phyloP scores from a whole-genome alignment of 768 basidiomycete genomes.

The Pleurotus giganteus region DNA sequence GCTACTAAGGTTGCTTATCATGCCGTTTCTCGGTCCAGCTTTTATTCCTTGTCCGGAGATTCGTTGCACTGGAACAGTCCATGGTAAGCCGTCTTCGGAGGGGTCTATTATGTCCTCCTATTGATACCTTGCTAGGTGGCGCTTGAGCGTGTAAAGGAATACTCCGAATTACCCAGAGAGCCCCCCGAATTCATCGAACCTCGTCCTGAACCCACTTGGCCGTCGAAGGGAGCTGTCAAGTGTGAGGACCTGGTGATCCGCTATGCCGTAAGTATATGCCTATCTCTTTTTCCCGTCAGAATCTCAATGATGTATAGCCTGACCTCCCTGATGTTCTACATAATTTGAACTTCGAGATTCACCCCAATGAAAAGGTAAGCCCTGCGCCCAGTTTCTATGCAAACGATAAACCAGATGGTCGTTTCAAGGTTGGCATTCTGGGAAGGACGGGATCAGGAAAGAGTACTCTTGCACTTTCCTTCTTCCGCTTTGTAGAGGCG shows the following conservation, averaged over 20 bases:
- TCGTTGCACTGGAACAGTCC: conserved; percentile 87
- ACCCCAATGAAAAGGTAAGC: conserved; percentile 72
- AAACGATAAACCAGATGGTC: not conserved
- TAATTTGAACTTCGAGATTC: conserved; percentile 68
- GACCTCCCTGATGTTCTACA: conserved; percentile 87
- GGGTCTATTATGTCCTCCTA: not conserved
- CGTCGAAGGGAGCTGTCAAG: conserved; percentile 61
- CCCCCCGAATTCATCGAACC: conserved; percentile 85
- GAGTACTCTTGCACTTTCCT: conserved; percentile 78
- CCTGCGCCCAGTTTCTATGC: not conserved
- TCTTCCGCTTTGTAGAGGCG: conserved; percentile 88
- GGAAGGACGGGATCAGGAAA: conserved; percentile 77
- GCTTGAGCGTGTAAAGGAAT: conserved; percentile 89
- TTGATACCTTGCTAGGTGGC: conserved; percentile 52
- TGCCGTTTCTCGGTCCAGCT: conserved; percentile 25
- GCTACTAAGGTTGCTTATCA: not conserved
- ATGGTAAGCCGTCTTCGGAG: conserved; percentile 54
- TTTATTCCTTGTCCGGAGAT: conserved; percentile 72
- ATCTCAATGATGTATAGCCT: conserved; percentile 43
- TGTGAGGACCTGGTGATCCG: conserved; percentile 76
- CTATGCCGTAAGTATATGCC: conserved; percentile 58
- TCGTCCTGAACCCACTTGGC: conserved; percentile 80
- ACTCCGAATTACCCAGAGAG: conserved; percentile 76
- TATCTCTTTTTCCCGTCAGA: not conserved
- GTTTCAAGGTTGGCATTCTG: conserved; percentile 59